Conservation (phyloP, 805 yeast species). For the Suhomyces kilbournensis region DNA sequence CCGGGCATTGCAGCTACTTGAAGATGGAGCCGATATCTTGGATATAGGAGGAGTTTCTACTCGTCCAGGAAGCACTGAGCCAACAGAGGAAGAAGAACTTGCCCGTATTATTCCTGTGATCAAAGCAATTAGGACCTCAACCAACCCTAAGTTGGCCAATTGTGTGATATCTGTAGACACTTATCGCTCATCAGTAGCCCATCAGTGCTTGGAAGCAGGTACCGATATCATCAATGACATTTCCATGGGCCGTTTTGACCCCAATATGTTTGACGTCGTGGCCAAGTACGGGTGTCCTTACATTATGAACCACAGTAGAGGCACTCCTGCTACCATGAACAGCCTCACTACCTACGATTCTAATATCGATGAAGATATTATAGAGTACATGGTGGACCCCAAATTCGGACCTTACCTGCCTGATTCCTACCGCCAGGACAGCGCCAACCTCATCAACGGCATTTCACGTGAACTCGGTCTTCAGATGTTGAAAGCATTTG, state of each 20-base stretch:
- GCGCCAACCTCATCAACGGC: conserved; percentile 46
- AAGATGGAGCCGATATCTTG: conserved; percentile 66
- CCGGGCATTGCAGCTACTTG: conserved; percentile 36
- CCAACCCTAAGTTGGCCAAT: conserved; percentile 31
- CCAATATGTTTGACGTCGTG: conserved; percentile 61
- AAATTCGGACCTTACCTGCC: conserved; percentile 20
- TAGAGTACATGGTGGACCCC: conserved; percentile 35
- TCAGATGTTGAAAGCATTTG: conserved; percentile 54
- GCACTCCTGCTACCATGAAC: conserved; percentile 73
- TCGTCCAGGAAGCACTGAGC: conserved; percentile 73
- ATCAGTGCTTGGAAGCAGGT: conserved; percentile 64
- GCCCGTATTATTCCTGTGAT: conserved; percentile 69
- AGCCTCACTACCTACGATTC: conserved; percentile 51
- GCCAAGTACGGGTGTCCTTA: conserved; percentile 72
- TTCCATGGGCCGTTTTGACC: conserved; percentile 74
- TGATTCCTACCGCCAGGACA: conserved; percentile 16
- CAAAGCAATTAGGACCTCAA: conserved; percentile 50
- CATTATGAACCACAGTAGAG: conserved; percentile 81
- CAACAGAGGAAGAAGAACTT: conserved; percentile 63
- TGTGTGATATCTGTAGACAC: conserved; percentile 83
- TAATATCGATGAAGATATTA: conserved; percentile 32
- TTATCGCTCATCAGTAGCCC: conserved; percentile 73
- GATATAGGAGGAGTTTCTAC: conserved; percentile 97
- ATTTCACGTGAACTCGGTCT: conserved; percentile 63
- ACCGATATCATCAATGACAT: conserved; percentile 93